Evolutionary conservation across 2,329 filamentous ascomycete genomes (phyloP), one percentile per base, ranked within the genome.

Genomic region (Rutstroemia sydowiana): DNA sequence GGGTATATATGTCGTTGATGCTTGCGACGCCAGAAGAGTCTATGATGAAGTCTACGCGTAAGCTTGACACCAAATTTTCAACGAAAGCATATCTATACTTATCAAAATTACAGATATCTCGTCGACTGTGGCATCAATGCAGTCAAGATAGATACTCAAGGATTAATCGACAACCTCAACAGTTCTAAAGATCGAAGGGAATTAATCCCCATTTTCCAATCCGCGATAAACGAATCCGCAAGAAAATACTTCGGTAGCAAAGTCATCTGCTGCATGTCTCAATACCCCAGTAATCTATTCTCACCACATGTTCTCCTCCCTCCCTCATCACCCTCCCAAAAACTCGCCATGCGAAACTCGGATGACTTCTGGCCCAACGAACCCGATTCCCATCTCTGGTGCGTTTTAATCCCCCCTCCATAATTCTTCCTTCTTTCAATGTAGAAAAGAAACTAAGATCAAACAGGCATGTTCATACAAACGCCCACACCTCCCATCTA

Each of bases 211-310:
- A 26, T 39, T 14, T 57, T 55, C 30, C 55, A 51, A 32, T 32
- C 50, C 18, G 53, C 55, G 7, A 54, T 55, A 18, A 18, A 51
- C 16, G n/a, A 13, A 14, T 41, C 47, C 9, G n/a, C 51, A 9
- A 26, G 42, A 41, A 45, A 30, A 14, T 44, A 57, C 31, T 57
- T 55, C 26, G 30, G 43, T 26, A 45, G 45, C 14, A 54, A 45
- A 46, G 46, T 54, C 7, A 57, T 57, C 18, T 57, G 53, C n/a
- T 57, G 53, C 44, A 57, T 57, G 55, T 51, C 55, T 2, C 55
- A 57, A 45, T 51, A 42, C 3, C 47, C 55, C 1, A 31, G 47
- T 20, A 53, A 53, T 10, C 28, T 57, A 7, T 57, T 57, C 40
- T 51, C 48, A 5, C 34, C 42, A 13, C 43, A 54, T 14, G 36